A percentile compares a stretch with the other conserved stretches of the same genome.
Conservation (phyloP, 331 rosid species). For the Cucumis variabilis region DNA sequence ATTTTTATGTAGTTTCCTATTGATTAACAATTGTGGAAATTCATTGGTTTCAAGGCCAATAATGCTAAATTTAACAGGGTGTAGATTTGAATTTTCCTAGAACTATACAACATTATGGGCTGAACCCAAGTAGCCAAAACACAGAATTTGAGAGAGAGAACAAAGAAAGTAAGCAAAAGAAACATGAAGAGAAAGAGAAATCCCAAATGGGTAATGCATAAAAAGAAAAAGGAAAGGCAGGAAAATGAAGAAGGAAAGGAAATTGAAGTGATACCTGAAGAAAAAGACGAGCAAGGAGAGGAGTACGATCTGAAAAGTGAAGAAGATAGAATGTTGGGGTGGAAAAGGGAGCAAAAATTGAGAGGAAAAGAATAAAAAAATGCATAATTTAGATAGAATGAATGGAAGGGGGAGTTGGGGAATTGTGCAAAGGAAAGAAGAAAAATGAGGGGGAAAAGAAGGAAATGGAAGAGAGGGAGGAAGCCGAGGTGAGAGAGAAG, state of each 20-base stretch:
- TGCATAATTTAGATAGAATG: not conserved
- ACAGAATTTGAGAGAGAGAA: slow-evolving; percentile 35
- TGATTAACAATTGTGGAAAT: too few species aligned
- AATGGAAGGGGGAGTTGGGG: not conserved
- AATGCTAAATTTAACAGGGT: too few species aligned
- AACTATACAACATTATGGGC: not conserved
- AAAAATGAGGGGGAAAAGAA: not conserved
- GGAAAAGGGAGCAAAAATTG: slow-evolving; percentile 9
- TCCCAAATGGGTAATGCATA: slow-evolving; percentile 22
- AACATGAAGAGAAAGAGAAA: not conserved
- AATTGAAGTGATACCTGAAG: slow-evolving; percentile 33
- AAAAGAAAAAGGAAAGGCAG: too few species aligned
- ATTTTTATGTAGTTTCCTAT: too few species aligned
- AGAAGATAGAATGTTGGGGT: not conserved
- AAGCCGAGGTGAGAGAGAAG: slow-evolving; percentile 41
- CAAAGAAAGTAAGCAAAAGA: not conserved
- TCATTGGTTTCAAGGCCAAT: too few species aligned
- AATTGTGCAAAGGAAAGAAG: slow-evolving; percentile 23
- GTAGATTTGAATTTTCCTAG: too few species aligned
- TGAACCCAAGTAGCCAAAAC: not conserved
- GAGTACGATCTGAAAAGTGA: slow-evolving; percentile 11
- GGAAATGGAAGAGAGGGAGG: slow-evolving; percentile 33
- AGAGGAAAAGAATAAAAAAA: not conserved
- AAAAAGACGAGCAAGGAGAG: not conserved
- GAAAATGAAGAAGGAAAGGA: not conserved